Evolutionary conservation across 805 yeast genomes (phyloP), one percentile per base, ranked within the genome.

Genomic region (Kluyveromyces lactis): DNA sequence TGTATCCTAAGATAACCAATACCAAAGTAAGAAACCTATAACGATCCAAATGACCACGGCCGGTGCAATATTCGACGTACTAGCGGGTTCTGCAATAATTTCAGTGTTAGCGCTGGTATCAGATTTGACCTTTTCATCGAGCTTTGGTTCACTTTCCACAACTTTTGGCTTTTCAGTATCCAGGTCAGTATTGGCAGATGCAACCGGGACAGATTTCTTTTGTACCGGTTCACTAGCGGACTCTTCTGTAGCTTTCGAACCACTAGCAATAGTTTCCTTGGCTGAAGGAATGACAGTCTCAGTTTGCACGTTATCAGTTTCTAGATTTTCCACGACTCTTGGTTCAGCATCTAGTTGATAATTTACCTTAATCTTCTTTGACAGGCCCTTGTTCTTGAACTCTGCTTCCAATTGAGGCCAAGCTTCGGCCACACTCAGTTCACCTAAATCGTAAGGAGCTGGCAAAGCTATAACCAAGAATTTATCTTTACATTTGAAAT

Each of bases 391-490:
- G 23, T 67, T 59, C 56, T 77, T 73, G 61, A 67, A 69, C 57
- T 71, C 72, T 26, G 72, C 58, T 58, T 81, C 89, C 57, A 86
- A 71, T 40, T 72, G 66, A n/a, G 81, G 55, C 96, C 96, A 87
- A 52, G 73, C 64, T 36, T 79, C 81, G 36, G 85, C 73, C 37
- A 85, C 81, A 19, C 72, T 55, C 31, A 73, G 67, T 38, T 76
- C 78, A 45, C 72, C 72, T 45, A 75, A 60, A 41, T 70, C 73
- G 39, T 67, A 63, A 13, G 82, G 78, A 44, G 86, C 76, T 35
- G 95, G 94, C 48, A 87, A 72, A 19, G 94, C 77, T 50, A 89
- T 89, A 44, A 92, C 79, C 55, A 90, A 75, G 62, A 92, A 92
- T 67, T 92, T 92, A 66, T 92, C 97, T 61, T 80, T 83, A 64